phyloP scores from a whole-genome alignment of 352 stramenopile genomes.

The Detonula confervacea region DNA sequence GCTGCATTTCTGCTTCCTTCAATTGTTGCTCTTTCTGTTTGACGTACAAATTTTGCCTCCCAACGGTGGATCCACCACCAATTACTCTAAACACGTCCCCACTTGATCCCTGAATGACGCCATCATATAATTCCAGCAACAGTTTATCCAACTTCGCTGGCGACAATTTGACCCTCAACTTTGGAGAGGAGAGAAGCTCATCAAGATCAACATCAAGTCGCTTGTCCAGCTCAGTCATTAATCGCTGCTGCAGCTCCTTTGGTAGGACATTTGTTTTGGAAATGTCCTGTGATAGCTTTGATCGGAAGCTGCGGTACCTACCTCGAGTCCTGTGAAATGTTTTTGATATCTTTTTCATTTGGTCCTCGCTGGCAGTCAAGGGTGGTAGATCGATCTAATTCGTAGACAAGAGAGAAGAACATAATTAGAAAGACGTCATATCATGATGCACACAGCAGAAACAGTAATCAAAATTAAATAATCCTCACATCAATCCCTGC shows the following conservation, averaged over 20 bases:
- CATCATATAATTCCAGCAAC: constrained; percentile 77
- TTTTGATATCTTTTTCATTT: constrained; percentile 54
- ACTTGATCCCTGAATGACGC: constrained; percentile 61
- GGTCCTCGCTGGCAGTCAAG: constrained; percentile 64
- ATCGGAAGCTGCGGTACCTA: constrained; percentile 71
- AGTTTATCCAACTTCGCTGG: constrained; percentile 80
- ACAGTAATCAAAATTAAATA: too few relatives aligned
- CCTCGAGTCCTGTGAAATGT: constrained; percentile 61
- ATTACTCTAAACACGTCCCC: constrained; percentile 79
- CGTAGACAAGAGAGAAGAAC: too few relatives aligned
- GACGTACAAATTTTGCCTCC: constrained; percentile 74
- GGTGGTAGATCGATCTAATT: constrained; percentile 69
- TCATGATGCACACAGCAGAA: too few relatives aligned
- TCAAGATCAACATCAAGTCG: constrained; percentile 83
- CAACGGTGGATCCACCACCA: constrained; percentile 69
- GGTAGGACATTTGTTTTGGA: constrained; percentile 75
- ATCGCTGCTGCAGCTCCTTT: constrained; percentile 59
- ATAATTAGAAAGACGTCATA: too few relatives aligned
- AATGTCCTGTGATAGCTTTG: constrained; percentile 72
- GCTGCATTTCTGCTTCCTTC: constrained; percentile 9
- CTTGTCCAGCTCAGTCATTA: constrained; percentile 77
- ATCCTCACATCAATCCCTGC: too few relatives aligned
- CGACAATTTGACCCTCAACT: constrained; percentile 73
- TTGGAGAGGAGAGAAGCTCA: constrained; percentile 70
- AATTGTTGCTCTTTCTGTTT: constrained; percentile 59